Percentiles rank a stretch among this genome's conserved stretches.
Conservation (phyloP, 2,329 filamentous ascomycete species). For the Fusarium nelsonii region DNA sequence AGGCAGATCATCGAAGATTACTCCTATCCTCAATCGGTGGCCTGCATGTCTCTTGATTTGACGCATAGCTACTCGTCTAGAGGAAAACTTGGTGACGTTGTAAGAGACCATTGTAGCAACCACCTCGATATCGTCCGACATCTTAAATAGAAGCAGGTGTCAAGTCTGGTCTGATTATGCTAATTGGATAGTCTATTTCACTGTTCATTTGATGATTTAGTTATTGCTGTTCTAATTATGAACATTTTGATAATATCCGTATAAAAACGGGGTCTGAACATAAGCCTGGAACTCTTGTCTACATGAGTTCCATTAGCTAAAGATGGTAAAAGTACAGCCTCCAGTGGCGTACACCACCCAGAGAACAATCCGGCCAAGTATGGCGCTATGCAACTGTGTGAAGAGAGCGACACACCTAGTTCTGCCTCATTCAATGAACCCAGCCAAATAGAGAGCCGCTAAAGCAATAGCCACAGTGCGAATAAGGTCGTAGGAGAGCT, state of each 20-base stretch:
- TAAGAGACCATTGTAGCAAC: background rate
- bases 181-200: background rate
- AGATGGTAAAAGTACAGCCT: background rate
- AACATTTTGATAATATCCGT: background rate
- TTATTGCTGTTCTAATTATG: background rate
- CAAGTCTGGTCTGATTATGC: background rate
- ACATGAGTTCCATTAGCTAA: background rate
- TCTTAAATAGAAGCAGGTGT: background rate
- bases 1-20: too few species aligned
- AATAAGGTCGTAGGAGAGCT: too few species aligned
- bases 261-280: background rate
- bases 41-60: background rate
- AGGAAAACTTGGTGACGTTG: background rate
- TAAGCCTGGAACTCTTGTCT: background rate
- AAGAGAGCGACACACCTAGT: too few species aligned
- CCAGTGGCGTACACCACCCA: background rate
- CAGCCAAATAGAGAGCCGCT: too few species aligned
- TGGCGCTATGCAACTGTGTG: too few species aligned
- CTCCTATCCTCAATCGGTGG: background rate
- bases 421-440: too few species aligned
- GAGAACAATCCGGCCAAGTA: too few species aligned
- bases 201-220: background rate
- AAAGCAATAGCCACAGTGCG: too few species aligned
- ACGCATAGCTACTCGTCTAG: background rate
- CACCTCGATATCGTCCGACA: background rate